Conservation (phyloP, 192 early-diverging fungal genomes). For the Coemansia sp. region DNA sequence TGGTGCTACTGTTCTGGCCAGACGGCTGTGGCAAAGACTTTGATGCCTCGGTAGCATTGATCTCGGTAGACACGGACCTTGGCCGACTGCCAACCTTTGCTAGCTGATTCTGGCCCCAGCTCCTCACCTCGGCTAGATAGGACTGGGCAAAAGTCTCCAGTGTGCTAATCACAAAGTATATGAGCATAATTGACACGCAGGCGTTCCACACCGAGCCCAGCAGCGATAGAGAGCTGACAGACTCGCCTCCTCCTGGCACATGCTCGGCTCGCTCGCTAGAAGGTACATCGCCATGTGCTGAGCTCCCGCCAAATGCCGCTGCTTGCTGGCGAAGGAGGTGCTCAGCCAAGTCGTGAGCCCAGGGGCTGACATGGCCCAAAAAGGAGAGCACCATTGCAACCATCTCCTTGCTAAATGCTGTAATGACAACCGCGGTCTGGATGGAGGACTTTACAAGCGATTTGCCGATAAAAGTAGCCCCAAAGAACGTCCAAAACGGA, state of each 20-base stretch:
- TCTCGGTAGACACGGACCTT: slow-evolving; percentile 1
- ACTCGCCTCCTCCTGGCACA: slow-evolving; percentile 8
- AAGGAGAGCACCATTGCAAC: slow-evolving; percentile 59
- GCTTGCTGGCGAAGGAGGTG: slow-evolving; percentile 48
- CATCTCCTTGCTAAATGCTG: slow-evolving; percentile 80
- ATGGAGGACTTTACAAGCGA: slow-evolving; percentile 84
- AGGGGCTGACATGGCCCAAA: slow-evolving; percentile 57
- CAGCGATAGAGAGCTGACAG: slow-evolving; percentile 52
- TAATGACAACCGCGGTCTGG: slow-evolving; percentile 77
- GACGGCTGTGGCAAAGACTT: not conserved
- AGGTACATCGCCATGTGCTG: slow-evolving; percentile 1
- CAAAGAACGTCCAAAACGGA: slow-evolving; percentile 93
- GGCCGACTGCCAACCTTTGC: slow-evolving; percentile 31
- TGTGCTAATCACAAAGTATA: slow-evolving; percentile 80
- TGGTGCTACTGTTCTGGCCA: not conserved
- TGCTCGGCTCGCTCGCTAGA: not conserved
- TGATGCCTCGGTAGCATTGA: not conserved
- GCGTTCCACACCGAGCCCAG: slow-evolving; percentile 74
- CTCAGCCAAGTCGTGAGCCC: slow-evolving; percentile 59
- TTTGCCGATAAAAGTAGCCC: slow-evolving; percentile 93
- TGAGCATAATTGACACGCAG: slow-evolving; percentile 75
- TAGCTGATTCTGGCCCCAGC: slow-evolving; percentile 43
- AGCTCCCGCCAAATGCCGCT: slow-evolving; percentile 16
- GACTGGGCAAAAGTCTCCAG: slow-evolving; percentile 81
- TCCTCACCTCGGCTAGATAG: slow-evolving; percentile 58